Evolutionary conservation across 805 yeast genomes (phyloP).

Genomic region (Schwanniomyces occidentalis): DNA sequence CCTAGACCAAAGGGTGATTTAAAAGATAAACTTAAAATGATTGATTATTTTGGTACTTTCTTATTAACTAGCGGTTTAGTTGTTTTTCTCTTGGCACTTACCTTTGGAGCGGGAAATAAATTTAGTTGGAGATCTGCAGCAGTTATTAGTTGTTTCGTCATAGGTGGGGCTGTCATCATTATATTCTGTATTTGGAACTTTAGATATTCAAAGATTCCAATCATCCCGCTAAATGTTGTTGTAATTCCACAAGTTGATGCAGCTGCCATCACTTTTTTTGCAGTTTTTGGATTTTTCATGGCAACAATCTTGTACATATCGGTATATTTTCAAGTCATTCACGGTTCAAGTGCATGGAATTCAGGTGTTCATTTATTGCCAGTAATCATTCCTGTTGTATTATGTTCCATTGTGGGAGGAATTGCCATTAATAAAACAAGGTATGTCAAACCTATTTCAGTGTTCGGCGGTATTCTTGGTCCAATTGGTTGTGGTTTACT

Average conservation of each 20-base stretch:
- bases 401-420: slow-evolving; percentile 39
- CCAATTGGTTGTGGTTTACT: slow-evolving; percentile 48
- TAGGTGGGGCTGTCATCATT: slow-evolving; percentile 40
- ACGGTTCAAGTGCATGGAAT: slow-evolving; percentile 39
- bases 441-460: slow-evolving; percentile 40
- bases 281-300: slow-evolving; percentile 39
- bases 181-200: slow-evolving; percentile 44
- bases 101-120: slow-evolving; percentile 49
- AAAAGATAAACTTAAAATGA: slow-evolving; percentile 32
- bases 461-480: slow-evolving; percentile 35
- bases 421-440: slow-evolving; percentile 36
- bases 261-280: slow-evolving; percentile 34
- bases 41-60: slow-evolving; percentile 47
- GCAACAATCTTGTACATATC: slow-evolving; percentile 19
- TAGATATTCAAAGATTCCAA: slow-evolving; percentile 40
- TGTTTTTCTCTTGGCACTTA: slow-evolving; percentile 46
- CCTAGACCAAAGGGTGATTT: slow-evolving; percentile 42
- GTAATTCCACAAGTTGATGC: slow-evolving; percentile 36
- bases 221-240: slow-evolving; percentile 48
- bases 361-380: slow-evolving; percentile 51
- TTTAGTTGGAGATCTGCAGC: slow-evolving; percentile 56
- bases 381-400: slow-evolving; percentile 37
- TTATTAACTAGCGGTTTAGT: slow-evolving; percentile 43
- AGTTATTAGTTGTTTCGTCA: slow-evolving; percentile 46
- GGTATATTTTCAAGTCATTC: slow-evolving; percentile 54